Evolutionary conservation across 257 asterid species (phyloP).

Genomic region (Catharanthus roseus): DNA sequence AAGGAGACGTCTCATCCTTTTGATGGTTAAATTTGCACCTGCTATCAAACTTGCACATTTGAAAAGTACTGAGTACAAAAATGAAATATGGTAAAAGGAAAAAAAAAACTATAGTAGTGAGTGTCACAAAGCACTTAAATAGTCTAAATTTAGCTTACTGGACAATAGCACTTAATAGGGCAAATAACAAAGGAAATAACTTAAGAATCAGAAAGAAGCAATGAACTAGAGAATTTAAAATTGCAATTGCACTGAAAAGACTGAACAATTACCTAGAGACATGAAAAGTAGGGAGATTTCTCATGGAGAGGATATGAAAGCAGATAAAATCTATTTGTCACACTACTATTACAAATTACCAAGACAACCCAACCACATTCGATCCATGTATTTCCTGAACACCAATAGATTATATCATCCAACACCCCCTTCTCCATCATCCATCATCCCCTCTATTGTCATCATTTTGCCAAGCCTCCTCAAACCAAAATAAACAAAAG

Average conservation of each 20-base stretch:
- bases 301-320: background rate
- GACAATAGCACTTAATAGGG: slow-evolving; percentile 41
- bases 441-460: too few relatives aligned
- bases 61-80: slow-evolving; percentile 55
- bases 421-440: too few relatives aligned
- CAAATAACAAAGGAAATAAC: background rate
- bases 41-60: slow-evolving; percentile 77
- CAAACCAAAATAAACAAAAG: too few relatives aligned
- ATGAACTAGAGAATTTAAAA: background rate
- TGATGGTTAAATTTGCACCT: slow-evolving; percentile 98
- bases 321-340: background rate
- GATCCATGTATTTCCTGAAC: background rate
- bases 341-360: background rate
- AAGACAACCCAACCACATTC: background rate
- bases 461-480: too few relatives aligned
- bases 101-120: background rate
- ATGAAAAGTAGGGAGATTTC: background rate
- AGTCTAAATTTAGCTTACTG: slow-evolving; percentile 46
- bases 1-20: slow-evolving; percentile 38
- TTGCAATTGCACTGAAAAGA: background rate
- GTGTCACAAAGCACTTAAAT: background rate
- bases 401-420: too few relatives aligned
- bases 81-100: background rate
- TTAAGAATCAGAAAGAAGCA: background rate
- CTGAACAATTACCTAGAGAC: background rate